Percentiles rank a stretch among this genome's conserved stretches.
Conservation (phyloP, 306 rosid genomes). For the Vicia villosa region DNA sequence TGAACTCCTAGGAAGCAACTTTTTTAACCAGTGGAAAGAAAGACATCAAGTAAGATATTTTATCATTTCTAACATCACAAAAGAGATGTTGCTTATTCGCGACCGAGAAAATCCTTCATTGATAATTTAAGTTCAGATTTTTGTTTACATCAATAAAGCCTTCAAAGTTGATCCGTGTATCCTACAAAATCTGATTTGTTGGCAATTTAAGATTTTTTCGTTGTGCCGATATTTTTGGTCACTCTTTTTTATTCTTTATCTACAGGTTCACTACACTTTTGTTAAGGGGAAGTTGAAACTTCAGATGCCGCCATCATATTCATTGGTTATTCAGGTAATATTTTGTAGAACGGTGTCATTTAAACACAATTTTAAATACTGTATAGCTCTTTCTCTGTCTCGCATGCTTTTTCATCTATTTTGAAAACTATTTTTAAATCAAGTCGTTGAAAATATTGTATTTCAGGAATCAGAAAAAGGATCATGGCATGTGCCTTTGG, state of each 20-base stretch:
- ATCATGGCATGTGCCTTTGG: conserved; percentile 81
- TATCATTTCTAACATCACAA: conserved; percentile 24
- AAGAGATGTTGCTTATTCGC: neutral
- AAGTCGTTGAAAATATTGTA: conserved; percentile 27
- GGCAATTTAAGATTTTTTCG: conserved; percentile 7
- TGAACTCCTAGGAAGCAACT: conserved; percentile 80
- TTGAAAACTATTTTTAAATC: conserved; percentile 1
- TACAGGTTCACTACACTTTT: conserved; percentile 81
- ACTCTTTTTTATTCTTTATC: conserved; percentile 4
- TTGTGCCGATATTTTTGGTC: conserved; percentile 2
- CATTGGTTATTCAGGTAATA: conserved; percentile 93
- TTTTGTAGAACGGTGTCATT: too few species aligned
- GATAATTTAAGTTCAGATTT: conserved; percentile 8
- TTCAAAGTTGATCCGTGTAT: neutral
- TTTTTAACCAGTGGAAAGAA: conserved; percentile 92
- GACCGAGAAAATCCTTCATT: neutral
- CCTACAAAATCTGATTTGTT: conserved; percentile 12
- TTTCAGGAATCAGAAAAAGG: conserved; percentile 83
- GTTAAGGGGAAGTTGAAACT: conserved; percentile 70
- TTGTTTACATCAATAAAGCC: too few species aligned
- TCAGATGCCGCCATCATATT: conserved; percentile 77
- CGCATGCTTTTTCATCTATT: too few species aligned
- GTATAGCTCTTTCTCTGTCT: too few species aligned
- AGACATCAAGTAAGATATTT: conserved; percentile 74
- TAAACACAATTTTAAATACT: too few species aligned